Evolutionary conservation across 306 rosid genomes (phyloP), one percentile per base, ranked within the genome.

Genomic region (Rosa persica): DNA sequence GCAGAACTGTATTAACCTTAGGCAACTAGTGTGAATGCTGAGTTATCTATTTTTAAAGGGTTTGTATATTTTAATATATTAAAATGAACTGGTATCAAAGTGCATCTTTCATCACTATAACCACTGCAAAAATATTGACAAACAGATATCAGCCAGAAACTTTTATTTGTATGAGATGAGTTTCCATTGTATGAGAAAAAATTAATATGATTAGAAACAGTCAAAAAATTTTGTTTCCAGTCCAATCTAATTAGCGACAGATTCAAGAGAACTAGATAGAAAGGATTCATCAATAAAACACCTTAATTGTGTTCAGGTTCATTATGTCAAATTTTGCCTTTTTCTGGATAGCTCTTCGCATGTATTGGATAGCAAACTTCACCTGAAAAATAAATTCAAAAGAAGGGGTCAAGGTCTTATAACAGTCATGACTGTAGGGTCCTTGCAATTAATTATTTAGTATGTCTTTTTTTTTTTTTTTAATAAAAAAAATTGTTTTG

Each of bases 321-420:
- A 62, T 76, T 81, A 96, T 96, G 90, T 96, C 98, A 81, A 96
- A 93, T 81, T 93, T 93, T 75, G 98, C 99, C 92, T 95, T 95
- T 86, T 93, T 95, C 83, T 87, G 99, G 85, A 93, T 90, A 60
- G 86, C 76, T 85, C 83, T 95, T 81, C 96, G 87, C 98, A 95
- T 95, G 88, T 89, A 89, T 78, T 90, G 96, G 78, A 95, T 95
- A 44, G 99, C 99, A 83, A 87, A 90, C 82, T 95, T 95, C 79
- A 95, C 98, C 99, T 95, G 73, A 19, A 67, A 60, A 20, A 54
- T 1, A 54, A 20, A 55, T 55, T 2, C 36, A 69, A 61, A 25
- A 54, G 62, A 78, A 72, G 60, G 46, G 52, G 44, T 54, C 54
- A 55, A 72, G 57, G 66, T 51, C 44, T 11, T 30, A 65, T 39